These are phyloP conservation scores for Epichloe gansuensis DNA, from an alignment of 2,329 filamentous ascomycete species.

Conservation along the genomic window DNA sequence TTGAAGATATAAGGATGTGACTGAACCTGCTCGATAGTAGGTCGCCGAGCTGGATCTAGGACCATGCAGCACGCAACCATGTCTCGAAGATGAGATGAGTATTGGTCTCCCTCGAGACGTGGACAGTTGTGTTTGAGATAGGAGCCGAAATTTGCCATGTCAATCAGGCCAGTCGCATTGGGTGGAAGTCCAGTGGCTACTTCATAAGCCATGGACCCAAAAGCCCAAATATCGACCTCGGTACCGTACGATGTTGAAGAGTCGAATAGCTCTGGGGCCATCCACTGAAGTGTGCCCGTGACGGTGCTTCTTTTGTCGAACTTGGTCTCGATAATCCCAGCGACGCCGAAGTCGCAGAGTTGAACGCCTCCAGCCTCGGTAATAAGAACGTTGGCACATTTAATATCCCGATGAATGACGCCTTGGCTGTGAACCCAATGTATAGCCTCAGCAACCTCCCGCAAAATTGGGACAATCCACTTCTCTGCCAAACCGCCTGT, in stretches of 20 bases:
- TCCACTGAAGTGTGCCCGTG: slow-evolving; percentile 75
- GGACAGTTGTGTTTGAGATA: slow-evolving; percentile 52
- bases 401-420: slow-evolving; percentile 61
- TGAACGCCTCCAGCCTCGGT: slow-evolving; percentile 67
- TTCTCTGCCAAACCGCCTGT: slow-evolving; percentile 55
- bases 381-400: slow-evolving; percentile 69
- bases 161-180: slow-evolving; percentile 44
- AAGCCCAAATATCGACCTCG: slow-evolving; percentile 75
- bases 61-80: slow-evolving; percentile 58
- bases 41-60: slow-evolving; percentile 54
- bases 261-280: slow-evolving; percentile 70
- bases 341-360: slow-evolving; percentile 76
- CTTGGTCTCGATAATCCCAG: slow-evolving; percentile 63
- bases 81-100: slow-evolving; percentile 43
- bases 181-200: slow-evolving; percentile 69
- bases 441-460: slow-evolving; percentile 54
- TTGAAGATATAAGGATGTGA: slow-evolving; percentile 56
- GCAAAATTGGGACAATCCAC: slow-evolving; percentile 55
- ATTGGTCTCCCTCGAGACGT: slow-evolving; percentile 57
- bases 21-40: slow-evolving; percentile 57
- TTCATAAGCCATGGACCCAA: slow-evolving; percentile 69
- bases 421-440: slow-evolving; percentile 56
- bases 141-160: slow-evolving; percentile 37
- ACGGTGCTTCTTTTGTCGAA: slow-evolving; percentile 69
- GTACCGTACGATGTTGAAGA: slow-evolving; percentile 53